Base-by-base conservation (phyloP, 768 basidiomycete species). In the Amanita brunnescens region DNA sequence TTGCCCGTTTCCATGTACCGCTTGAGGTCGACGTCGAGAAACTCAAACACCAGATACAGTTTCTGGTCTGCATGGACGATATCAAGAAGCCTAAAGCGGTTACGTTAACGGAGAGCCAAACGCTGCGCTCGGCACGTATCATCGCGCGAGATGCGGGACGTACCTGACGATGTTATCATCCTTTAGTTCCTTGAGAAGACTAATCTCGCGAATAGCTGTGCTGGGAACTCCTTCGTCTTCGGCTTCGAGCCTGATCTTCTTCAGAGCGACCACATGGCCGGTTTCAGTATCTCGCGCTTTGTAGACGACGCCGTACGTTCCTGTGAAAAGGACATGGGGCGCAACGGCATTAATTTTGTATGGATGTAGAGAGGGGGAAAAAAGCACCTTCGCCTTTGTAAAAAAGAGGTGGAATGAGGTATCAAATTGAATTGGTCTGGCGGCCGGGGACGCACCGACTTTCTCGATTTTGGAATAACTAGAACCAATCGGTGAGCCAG, bases 171-270 rank as follows among this genome's bases (percentile, higher is more conserved):
- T 91, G 64, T 97, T 91, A 32, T 92, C 90, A 65, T 98, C 89
- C 66, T 89, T 91, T 60, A 99, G 78, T 65, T 99, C 96, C 68
- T 98, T 99, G 59, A 99, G 70, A 55, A 99, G 69, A 70, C 90
- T 92, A 68, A 99, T 99, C 74, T 99, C 96, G 47, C 96, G 81
- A 62, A 99, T 99, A 50, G 95, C 94, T 3, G 96, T 99, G 57
- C 87, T 91, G 7, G 96, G 96, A 18, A 99, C 96, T 42, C 96
- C 96, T 67, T 99, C 96, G 63, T 99, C 96, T 68, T 98, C 96
- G 14, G 93, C 92, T 65, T 98, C 96, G 23, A 99, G 81, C 35
- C 96, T 75, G 64, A 99, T 98, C 78, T 99, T 99, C 82, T 99
- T 99, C 57, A 98, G 75, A 20, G 96, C 96, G 46, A 99, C 96